Base-by-base conservation (phyloP, 148 eudicot species). In the Spergularia marina region DNA sequence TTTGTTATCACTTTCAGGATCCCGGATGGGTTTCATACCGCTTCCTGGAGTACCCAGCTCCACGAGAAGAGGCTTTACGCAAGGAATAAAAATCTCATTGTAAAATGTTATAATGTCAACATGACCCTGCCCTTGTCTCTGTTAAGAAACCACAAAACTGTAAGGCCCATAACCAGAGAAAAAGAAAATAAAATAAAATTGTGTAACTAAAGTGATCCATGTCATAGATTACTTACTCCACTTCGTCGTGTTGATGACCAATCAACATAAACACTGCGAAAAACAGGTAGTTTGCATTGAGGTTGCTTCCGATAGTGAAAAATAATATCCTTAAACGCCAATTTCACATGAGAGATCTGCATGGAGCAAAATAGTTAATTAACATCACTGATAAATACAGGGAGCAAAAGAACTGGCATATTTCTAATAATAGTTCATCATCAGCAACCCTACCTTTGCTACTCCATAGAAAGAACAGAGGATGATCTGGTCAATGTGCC, bases 401-500 rank as follows among this genome's bases (percentile, higher is more conserved):
- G 18, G 40, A 51, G 56, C 34, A 52, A 51, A 51, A 52, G n/a
- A 68, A 68, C 41, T 53, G 14, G 39, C 11, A 53, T n/a, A 58
- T 21, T 53, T 53, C 47, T 13, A 34, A 34, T 14, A 23, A 10
- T 14, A 53, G 59, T 53, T 34, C 47, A 53, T 53, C 9, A 17
- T n/a, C 18, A n/a, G 18, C 18, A 47, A 23, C 78, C 84, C 70
- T 76, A 96, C 99, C 95, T 91, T 96, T 39, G 99, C 99, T 83
- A 96, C 93, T 78, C 98, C 98, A 79, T 96, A 96, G 40, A 96
- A 85, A 83, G 89, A 88, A 75, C 99, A 92, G 51, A 96, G 88
- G 81, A 96, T 88, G 76, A 96, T 87, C 83, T 96, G 99, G 81
- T 96, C 99, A 67, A 92, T 89, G 74, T 96, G 98, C 72, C 95